Conservation (phyloP, 2,329 filamentous ascomycete species). For the Phyllosticta capitalensis region DNA sequence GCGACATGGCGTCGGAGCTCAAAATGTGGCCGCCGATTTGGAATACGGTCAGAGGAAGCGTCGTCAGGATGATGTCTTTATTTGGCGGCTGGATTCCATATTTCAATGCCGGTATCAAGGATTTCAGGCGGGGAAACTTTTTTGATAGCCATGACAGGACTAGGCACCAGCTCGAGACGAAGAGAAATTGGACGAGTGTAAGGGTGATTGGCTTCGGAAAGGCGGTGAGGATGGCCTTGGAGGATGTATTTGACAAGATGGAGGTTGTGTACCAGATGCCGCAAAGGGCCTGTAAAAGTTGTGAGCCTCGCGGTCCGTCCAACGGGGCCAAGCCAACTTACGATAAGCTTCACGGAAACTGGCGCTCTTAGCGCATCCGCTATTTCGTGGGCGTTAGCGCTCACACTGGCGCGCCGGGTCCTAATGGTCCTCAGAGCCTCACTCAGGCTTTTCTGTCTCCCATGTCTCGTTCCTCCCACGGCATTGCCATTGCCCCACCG, state of each 20-base stretch:
- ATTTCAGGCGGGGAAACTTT: conserved; percentile 60
- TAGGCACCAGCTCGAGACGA: conserved; percentile 83
- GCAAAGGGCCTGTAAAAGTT: conserved; percentile 58
- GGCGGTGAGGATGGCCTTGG: conserved; percentile 89
- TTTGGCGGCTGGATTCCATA: conserved; percentile 76
- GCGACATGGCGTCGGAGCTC: conserved; percentile 85
- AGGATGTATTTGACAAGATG: conserved; percentile 92
- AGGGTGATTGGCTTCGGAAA: conserved; percentile 86
- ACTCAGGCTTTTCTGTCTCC: conserved; percentile 74
- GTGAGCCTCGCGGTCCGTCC: background rate
- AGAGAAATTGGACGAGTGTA: conserved; percentile 85
- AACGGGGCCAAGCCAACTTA: conserved; percentile 36
- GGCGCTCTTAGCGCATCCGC: conserved; percentile 85
- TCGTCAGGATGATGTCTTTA: conserved; percentile 72
- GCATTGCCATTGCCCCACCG: conserved; percentile 30
- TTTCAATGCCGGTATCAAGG: conserved; percentile 66
- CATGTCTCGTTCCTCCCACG: conserved; percentile 39
- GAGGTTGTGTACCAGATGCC: conserved; percentile 91
- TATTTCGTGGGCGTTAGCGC: conserved; percentile 87
- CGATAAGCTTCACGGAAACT: conserved; percentile 77
- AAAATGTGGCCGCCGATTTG: conserved; percentile 90
- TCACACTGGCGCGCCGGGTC: conserved; percentile 72
- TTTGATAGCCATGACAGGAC: conserved; percentile 66
- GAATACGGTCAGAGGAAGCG: conserved; percentile 84
- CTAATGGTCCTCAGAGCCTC: conserved; percentile 82